Evolutionary conservation across 495 filamentous ascomycete species (phyloP), one percentile per base, ranked within the genome.

Genomic region (Podospora sp.): DNA sequence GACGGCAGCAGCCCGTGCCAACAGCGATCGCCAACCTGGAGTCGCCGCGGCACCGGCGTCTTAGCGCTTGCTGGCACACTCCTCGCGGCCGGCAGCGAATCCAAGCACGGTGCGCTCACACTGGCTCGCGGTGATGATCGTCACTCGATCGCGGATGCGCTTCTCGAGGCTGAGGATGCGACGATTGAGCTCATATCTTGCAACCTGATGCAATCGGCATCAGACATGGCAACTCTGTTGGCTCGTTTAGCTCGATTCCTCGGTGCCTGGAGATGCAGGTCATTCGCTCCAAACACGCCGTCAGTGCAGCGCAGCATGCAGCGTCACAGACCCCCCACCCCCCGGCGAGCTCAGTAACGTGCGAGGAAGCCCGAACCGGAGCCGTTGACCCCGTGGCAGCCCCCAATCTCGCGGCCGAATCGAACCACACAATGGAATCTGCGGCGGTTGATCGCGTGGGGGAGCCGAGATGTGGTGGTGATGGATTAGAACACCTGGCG

Each of bases 41-140:
- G 51, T 63, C 61, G 49, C 29, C 22, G 46, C 27, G 60, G 25
- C 29, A 40, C 18, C 27, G 1, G 46, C 21, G 49, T 25, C 8
- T 63, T 63, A 63, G 61, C 61, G 61, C 61, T 63, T 21, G 61
- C 25, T 24, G 18, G 40, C 24, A 46, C 49, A 52, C 24, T 29
- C 49, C 11, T 33, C 24, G 18, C 27, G 36, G n/a, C 24, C 46
- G 12, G 21, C 14, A 63, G 49, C 61, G 61, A 63, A 63, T 63
- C 61, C 61, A 18, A 63, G 49, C 46, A 51, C n/a, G 26, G n/a
- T 20, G 56, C 26, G 22, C 25, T 33, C 26, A 59, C 60, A 62
- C 35, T 18, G 40, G 14, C 11, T 46, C 36, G n/a, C 50, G 20
- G 21, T 60, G 26, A 27, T 60, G n/a, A 8, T 24, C 22, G 4